A percentile compares a stretch with the other conserved stretches of the same genome.
Conservation (phyloP, 2,329 filamentous ascomycete genomes). For the Elsinoe necatrix region DNA sequence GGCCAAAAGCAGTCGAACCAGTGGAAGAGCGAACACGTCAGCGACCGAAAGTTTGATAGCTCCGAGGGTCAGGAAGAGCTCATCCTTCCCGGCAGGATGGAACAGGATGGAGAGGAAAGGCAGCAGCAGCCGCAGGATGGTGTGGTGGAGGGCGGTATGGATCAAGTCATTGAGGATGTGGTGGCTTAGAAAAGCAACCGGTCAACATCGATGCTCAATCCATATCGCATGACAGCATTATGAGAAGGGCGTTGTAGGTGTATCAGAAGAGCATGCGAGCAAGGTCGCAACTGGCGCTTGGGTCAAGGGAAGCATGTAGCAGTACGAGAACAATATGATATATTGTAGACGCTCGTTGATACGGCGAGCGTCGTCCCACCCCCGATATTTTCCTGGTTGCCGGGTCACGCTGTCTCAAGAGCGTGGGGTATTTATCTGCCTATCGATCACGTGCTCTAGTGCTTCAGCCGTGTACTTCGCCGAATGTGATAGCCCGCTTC, state of each 20-base stretch:
- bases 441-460: not conserved
- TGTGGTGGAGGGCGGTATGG: not conserved
- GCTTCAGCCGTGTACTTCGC: not conserved
- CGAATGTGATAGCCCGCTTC: not conserved
- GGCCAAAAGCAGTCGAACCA: slow-evolving; percentile 77
- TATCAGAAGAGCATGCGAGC: not conserved
- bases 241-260: not conserved
- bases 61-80: slow-evolving; percentile 27
- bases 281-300: not conserved
- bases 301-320: not conserved
- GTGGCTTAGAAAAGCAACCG: slow-evolving; percentile 8
- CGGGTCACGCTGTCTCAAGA: not conserved
- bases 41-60: slow-evolving; percentile 15
- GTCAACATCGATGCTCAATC: not conserved
- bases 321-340: not conserved
- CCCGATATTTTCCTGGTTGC: not conserved
- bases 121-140: slow-evolving; percentile 3
- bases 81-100: slow-evolving; percentile 26
- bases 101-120: slow-evolving; percentile 10
- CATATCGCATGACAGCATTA: not conserved
- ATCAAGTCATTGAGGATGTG: slow-evolving; percentile 7
- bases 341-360: not conserved
- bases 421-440: not conserved
- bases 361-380: not conserved
- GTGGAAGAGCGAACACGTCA: slow-evolving; percentile 56